Conservation (phyloP, 495 filamentous ascomycete genomes). For the Halenospora varia region DNA sequence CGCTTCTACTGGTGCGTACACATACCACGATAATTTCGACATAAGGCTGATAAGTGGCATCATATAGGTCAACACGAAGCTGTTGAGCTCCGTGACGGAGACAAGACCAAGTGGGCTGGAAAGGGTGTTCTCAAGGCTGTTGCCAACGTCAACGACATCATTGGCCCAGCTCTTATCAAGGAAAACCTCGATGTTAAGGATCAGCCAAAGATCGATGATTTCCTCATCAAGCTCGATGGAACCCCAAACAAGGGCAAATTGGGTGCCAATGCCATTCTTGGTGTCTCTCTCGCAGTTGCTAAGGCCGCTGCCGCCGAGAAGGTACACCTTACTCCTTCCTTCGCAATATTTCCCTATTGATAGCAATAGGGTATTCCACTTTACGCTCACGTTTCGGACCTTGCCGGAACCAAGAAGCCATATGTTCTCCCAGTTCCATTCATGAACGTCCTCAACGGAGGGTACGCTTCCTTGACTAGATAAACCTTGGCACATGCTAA, state of each 20-base stretch:
- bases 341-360: conserved; percentile 4
- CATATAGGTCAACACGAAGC: conserved; percentile 89
- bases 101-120: conserved; percentile 94
- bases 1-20: conserved; percentile 82
- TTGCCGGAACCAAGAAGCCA: conserved; percentile 99
- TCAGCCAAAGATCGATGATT: conserved; percentile 87
- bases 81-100: conserved; percentile 96
- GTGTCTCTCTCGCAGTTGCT: conserved; percentile 91
- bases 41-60: conserved; percentile 10
- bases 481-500: conserved; percentile 19
- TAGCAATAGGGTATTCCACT: conserved; percentile 70
- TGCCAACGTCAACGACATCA: conserved; percentile 89
- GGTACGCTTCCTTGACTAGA: conserved; percentile 35
- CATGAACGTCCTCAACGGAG: conserved; percentile 99
- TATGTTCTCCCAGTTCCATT: conserved; percentile 99
- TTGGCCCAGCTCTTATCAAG: conserved; percentile 90
- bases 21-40: conserved; percentile 1
- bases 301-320: conserved; percentile 99
- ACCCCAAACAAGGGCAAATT: conserved; percentile 96
- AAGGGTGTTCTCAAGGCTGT: conserved; percentile 98
- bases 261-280: conserved; percentile 97
- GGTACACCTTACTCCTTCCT: conserved; percentile 32
- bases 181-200: conserved; percentile 94
- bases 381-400: conserved; percentile 96
- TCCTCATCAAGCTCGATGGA: conserved; percentile 94